phyloP scores from a whole-genome alignment of 257 asterid species.

The Rehmannia glutinosa region DNA sequence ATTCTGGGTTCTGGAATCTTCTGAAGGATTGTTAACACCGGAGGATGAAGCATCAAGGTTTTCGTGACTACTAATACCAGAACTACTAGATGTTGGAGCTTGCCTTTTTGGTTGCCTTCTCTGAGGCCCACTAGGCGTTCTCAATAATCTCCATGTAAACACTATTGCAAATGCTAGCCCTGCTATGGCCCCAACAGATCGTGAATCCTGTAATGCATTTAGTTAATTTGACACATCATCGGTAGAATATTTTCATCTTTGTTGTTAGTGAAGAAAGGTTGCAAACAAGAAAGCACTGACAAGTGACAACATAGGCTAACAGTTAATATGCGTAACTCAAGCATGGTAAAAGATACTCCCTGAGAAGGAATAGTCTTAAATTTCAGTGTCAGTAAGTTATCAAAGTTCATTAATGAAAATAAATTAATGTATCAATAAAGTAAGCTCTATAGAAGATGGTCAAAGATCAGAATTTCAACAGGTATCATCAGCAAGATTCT shows the following conservation, averaged over 20 bases:
- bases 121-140: conserved; percentile 65
- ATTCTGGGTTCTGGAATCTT: conserved; percentile 72
- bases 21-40: conserved; percentile 42
- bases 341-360: no score
- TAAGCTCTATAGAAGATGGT: neutral
- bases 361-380: no score
- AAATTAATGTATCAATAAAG: neutral
- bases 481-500: no score
- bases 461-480: no score
- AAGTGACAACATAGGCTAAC: no score
- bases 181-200: conserved; percentile 80
- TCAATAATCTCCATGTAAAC: conserved; percentile 77
- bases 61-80: conserved; percentile 42
- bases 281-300: neutral
- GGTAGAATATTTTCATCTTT: neutral
- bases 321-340: no score
- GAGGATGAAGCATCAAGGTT: conserved; percentile 31
- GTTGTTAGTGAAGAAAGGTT: neutral
- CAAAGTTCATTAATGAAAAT: neutral
- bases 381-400: neutral
- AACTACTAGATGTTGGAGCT: conserved; percentile 45
- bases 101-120: conserved; percentile 68
- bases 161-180: conserved; percentile 76
- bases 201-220: conserved; percentile 51
- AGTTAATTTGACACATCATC: neutral